Evolutionary conservation across 805 yeast genomes (phyloP).

Genomic region (Starmerella sirachaensis): DNA sequence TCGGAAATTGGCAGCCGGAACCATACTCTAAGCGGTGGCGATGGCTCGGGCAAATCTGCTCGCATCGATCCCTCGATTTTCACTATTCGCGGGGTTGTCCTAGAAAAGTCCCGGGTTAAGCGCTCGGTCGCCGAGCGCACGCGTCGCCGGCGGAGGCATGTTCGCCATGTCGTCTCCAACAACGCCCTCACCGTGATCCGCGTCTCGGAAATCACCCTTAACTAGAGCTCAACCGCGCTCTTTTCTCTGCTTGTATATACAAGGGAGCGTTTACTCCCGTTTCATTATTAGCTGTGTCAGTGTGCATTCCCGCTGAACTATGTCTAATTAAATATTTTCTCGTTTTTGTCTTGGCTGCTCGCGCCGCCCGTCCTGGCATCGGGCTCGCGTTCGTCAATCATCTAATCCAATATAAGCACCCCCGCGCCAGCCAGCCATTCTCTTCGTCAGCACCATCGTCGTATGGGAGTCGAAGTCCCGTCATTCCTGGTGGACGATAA

Average conservation of each 20-base stretch:
- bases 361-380: too few relatives aligned
- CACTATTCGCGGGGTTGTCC: constrained; percentile 59
- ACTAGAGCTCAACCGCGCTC: background rate
- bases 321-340: too few relatives aligned
- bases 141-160: constrained; percentile 68
- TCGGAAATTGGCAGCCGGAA: constrained; percentile 76
- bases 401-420: too few relatives aligned
- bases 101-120: constrained; percentile 75
- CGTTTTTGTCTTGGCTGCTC: background rate
- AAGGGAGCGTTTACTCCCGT: background rate
- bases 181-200: constrained; percentile 67
- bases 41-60: constrained; percentile 21
- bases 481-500: constrained; percentile 16
- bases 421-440: background rate
- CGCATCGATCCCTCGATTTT: constrained; percentile 41
- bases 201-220: constrained; percentile 54
- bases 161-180: constrained; percentile 51
- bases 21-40: constrained; percentile 46
- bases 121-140: constrained; percentile 54
- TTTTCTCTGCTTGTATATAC: background rate
- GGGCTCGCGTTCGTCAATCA: too few relatives aligned
- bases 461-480: constrained; percentile 18
- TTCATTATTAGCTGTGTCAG: background rate
- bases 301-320: background rate
- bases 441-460: background rate